Evolutionary conservation across 345 rosid genomes (phyloP).

Genomic region (Cardamine occulta): DNA sequence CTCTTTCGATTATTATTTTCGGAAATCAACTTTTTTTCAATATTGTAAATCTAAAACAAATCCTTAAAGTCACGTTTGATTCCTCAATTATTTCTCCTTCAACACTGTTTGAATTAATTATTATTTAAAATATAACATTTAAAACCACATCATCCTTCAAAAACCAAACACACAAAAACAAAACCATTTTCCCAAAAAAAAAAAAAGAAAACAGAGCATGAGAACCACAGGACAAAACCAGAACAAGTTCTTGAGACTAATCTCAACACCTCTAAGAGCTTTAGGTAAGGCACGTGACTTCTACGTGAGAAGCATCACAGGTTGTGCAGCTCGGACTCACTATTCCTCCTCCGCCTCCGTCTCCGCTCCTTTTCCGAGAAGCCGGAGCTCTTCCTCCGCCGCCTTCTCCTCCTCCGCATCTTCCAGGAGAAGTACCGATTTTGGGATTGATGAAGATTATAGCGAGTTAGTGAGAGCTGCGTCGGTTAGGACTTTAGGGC

Average conservation of each 20-base stretch:
- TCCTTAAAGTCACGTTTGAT: conserved; percentile 39
- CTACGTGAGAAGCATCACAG: conserved; percentile 66
- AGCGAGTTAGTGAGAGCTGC: conserved; percentile 72
- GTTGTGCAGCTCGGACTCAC: conserved; percentile 47
- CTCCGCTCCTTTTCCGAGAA: conserved; percentile 53
- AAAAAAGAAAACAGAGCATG: conserved; percentile 35
- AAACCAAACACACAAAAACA: conserved; percentile 19
- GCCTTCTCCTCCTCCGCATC: conserved; percentile 44
- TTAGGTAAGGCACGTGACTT: conserved; percentile 66
- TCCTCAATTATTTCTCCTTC: conserved; percentile 43
- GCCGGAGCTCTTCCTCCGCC: conserved; percentile 55
- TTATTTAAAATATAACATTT: background rate
- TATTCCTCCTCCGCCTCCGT: conserved; percentile 34
- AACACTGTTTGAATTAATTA: background rate
- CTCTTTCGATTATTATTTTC: conserved; percentile 13
- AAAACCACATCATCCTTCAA: conserved; percentile 28
- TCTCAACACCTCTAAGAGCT: conserved; percentile 52
- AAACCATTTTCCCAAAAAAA: background rate
- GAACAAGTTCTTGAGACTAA: conserved; percentile 56
- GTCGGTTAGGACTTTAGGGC: conserved; percentile 57
- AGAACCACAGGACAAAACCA: conserved; percentile 40
- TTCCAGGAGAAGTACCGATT: conserved; percentile 30
- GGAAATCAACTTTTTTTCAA: background rate
- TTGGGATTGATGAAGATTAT: conserved; percentile 58
- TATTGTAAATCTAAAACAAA: conserved; percentile 18